A percentile compares a stretch with the other conserved stretches of the same genome.
phyloP scores from a whole-genome alignment of 2,329 filamentous ascomycete species.

The Xylaria digitata region DNA sequence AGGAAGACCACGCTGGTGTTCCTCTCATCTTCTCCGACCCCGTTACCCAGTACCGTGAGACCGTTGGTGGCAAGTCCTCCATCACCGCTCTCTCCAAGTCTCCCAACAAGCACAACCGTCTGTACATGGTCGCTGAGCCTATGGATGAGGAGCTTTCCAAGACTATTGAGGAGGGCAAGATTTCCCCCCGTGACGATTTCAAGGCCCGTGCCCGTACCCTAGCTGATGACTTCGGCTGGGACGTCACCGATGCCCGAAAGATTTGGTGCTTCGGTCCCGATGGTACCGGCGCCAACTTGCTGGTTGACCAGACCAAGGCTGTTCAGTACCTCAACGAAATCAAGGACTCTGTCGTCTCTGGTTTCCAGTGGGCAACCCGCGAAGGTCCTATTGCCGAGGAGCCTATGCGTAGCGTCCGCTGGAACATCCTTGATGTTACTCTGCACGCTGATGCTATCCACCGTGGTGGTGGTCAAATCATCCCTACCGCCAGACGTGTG shows the following conservation, averaged over 20 bases:
- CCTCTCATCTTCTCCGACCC: slow-evolving; percentile 98
- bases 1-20: slow-evolving; percentile 99
- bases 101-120: slow-evolving; percentile 99
- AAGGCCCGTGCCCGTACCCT: slow-evolving; percentile 96
- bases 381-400: slow-evolving; percentile 98
- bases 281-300: slow-evolving; percentile 96
- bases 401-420: slow-evolving; percentile 96
- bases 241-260: slow-evolving; percentile 99
- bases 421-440: slow-evolving; percentile 99
- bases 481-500: slow-evolving; percentile 97
- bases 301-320: slow-evolving; percentile 99
- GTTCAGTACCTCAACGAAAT: slow-evolving; percentile 99
- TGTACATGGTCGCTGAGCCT: slow-evolving; percentile 94
- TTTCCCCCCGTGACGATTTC: slow-evolving; percentile 96
- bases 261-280: slow-evolving; percentile 99
- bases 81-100: slow-evolving; percentile 99
- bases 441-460: slow-evolving; percentile 99
- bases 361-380: slow-evolving; percentile 99
- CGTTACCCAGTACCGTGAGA: slow-evolving; percentile 99
- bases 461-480: slow-evolving; percentile 99
- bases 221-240: slow-evolving; percentile 98
- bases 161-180: slow-evolving; percentile 92
- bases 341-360: slow-evolving; percentile 99
- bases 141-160: slow-evolving; percentile 90
- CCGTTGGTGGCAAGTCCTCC: slow-evolving; percentile 83